Percentiles rank a stretch among this genome's conserved stretches.
Evolutionary conservation across 345 rosid species (phyloP).

Genomic region (Draba incana): DNA sequence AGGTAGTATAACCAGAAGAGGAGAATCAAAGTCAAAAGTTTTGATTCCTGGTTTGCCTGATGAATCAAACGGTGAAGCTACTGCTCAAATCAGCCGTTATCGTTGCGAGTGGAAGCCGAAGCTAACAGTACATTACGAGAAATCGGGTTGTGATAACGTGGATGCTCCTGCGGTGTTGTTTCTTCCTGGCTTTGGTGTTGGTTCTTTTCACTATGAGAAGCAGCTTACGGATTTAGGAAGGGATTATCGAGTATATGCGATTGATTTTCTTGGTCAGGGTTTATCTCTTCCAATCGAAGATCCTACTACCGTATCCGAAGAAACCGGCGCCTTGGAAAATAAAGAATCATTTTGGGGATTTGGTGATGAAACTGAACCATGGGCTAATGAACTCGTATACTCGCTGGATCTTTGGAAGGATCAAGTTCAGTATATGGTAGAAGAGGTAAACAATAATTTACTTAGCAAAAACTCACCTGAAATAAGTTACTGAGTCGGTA

Average conservation of each 20-base stretch:
- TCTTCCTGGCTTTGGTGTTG: conserved; percentile 98
- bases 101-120: conserved; percentile 91
- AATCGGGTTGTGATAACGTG: conserved; percentile 63
- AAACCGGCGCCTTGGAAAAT: conserved; percentile 36
- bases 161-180: conserved; percentile 74
- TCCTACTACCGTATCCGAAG: conserved; percentile 55
- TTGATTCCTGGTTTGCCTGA: conserved; percentile 77
- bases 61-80: conserved; percentile 54
- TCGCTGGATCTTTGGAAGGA: conserved; percentile 89
- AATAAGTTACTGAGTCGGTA: conserved; percentile 14
- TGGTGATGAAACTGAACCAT: conserved; percentile 74
- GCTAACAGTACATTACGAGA: conserved; percentile 72
- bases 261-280: conserved; percentile 97
- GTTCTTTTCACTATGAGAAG: conserved; percentile 94
- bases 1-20: conserved; percentile 40
- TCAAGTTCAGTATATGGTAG: conserved; percentile 74
- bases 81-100: conserved; percentile 59
- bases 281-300: conserved; percentile 75
- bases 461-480: neutral
- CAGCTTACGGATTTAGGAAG: conserved; percentile 87
- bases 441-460: conserved; percentile 56
- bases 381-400: conserved; percentile 80
- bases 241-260: conserved; percentile 91
- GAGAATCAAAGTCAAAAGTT: conserved; percentile 51
- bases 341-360: conserved; percentile 71